Evolutionary conservation across 495 filamentous ascomycete species (phyloP).

Genomic region (Glutinoglossum americanum): DNA sequence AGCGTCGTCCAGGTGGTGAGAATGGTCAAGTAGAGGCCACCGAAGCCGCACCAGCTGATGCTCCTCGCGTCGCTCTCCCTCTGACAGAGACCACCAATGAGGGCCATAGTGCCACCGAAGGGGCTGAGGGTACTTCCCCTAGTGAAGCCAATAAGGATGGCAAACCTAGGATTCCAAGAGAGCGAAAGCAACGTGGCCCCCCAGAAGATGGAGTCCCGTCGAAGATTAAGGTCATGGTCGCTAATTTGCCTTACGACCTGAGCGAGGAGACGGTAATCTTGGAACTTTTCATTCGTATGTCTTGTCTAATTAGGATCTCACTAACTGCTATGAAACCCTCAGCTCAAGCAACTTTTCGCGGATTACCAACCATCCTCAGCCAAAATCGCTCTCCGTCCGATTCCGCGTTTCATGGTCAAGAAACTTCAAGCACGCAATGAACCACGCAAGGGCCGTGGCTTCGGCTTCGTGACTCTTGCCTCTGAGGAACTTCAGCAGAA

Average conservation of each 20-base stretch:
- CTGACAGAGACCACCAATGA: constrained; percentile 40
- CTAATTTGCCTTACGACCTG: constrained; percentile 93
- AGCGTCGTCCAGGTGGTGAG: constrained; percentile 10
- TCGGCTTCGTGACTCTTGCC: constrained; percentile 89
- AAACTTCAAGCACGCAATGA: constrained; percentile 96
- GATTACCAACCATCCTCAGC: constrained; percentile 77
- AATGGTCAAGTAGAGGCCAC: constrained; percentile 12
- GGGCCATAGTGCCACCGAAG: constrained; percentile 26
- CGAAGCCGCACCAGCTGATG: constrained; percentile 26
- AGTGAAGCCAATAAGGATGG: constrained; percentile 18
- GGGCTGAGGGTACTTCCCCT: constrained; percentile 21
- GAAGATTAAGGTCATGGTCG: constrained; percentile 99
- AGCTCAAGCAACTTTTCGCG: constrained; percentile 93
- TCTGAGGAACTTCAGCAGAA: constrained; percentile 94
- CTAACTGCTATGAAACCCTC: constrained; percentile 15
- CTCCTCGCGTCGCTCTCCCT: constrained; percentile 30
- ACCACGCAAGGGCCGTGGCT: constrained; percentile 96
- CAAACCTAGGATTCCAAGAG: constrained; percentile 25
- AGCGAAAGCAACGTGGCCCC: constrained; percentile 69
- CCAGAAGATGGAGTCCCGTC: constrained; percentile 95
- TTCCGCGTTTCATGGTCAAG: constrained; percentile 99
- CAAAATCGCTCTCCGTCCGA: constrained; percentile 95
- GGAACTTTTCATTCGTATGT: background rate
- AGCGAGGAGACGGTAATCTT: constrained; percentile 76
- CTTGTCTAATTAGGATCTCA: background rate